Conservation (phyloP, 192 early-diverging fungal species). For the Allomyces arbusculus region DNA sequence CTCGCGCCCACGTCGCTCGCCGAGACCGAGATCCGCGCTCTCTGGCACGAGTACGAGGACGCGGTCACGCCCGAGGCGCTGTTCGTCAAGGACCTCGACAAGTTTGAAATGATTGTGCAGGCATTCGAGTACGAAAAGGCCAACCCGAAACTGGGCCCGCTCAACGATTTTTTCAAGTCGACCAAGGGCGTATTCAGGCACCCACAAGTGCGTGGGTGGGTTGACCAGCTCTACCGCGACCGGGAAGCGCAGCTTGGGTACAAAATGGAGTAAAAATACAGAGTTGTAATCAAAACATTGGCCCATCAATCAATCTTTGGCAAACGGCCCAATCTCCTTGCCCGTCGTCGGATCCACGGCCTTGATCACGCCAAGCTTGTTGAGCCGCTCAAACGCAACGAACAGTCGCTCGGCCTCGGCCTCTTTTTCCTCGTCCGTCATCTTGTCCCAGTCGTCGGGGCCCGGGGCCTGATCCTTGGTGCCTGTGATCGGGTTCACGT, state of each 20-base stretch:
- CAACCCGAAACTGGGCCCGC: slow-evolving; percentile 28
- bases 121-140: slow-evolving; percentile 73
- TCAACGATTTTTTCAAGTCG: slow-evolving; percentile 63
- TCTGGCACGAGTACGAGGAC: slow-evolving; percentile 81
- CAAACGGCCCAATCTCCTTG: background rate
- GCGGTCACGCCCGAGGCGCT: slow-evolving; percentile 48
- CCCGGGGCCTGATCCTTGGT: slow-evolving; percentile 27
- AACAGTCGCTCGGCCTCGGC: slow-evolving; percentile 77
- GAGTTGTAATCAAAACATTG: no score
- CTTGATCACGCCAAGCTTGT: slow-evolving; percentile 76
- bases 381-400: slow-evolving; percentile 82
- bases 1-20: background rate
- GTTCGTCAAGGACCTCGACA: slow-evolving; percentile 79
- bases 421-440: slow-evolving; percentile 96
- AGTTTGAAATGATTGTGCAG: slow-evolving; percentile 92
- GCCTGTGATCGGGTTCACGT: slow-evolving; percentile 81
- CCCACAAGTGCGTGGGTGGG: slow-evolving; percentile 63
- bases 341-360: slow-evolving; percentile 34
- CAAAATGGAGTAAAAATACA: background rate
- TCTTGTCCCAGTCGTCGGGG: slow-evolving; percentile 9
- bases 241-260: slow-evolving; percentile 7
- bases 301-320: no score
- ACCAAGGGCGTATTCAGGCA: slow-evolving; percentile 66
- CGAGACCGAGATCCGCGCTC: slow-evolving; percentile 38
- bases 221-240: slow-evolving; percentile 48